Evolutionary conservation across 441 rosid genomes (phyloP).

Genomic region (Cnidoscolus chayamansa): DNA sequence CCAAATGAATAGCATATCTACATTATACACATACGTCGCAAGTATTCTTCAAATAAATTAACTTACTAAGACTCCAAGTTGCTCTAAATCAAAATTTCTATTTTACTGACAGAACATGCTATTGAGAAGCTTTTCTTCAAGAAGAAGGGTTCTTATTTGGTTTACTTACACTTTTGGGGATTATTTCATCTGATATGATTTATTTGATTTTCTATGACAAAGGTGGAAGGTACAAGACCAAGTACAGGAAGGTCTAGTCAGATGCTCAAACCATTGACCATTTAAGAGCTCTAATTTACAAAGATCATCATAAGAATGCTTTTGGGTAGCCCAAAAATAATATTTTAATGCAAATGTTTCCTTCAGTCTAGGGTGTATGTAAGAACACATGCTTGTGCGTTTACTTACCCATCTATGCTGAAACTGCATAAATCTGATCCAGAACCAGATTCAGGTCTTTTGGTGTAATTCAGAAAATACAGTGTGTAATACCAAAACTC

Average conservation of each 20-base stretch:
- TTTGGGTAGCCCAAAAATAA: background rate
- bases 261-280: background rate
- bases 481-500: background rate
- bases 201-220: background rate
- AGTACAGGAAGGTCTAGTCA: background rate
- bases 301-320: background rate
- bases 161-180: background rate
- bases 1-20: background rate
- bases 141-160: background rate
- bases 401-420: background rate
- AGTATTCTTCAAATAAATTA: background rate
- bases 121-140: too few species aligned
- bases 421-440: slow-evolving; percentile 4
- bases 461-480: background rate
- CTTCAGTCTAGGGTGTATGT: background rate
- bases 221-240: background rate
- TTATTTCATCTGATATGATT: background rate
- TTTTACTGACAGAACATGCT: too few species aligned
- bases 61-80: background rate
- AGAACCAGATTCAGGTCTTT: background rate
- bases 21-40: too few species aligned
- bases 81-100: background rate
- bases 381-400: background rate
- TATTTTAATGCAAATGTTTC: background rate
- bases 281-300: background rate